Conservation (phyloP, 345 rosid species). For the Populus alba region DNA sequence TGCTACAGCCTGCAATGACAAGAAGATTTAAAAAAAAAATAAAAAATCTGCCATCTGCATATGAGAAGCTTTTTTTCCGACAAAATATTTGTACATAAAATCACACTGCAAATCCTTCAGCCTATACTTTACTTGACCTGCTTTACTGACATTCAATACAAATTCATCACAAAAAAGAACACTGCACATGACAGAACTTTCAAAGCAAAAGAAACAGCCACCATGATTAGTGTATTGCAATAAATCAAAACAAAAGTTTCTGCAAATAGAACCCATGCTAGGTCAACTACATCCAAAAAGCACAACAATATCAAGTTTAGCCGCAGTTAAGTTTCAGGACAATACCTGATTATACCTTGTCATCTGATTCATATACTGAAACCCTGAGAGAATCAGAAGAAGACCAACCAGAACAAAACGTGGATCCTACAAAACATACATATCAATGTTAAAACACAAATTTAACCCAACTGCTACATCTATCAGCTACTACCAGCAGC, state of each 20-base stretch:
- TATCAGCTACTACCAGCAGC: neutral
- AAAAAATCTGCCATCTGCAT: neutral
- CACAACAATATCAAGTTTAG: slow-evolving; percentile 5
- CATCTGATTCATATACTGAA: slow-evolving; percentile 77
- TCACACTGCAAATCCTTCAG: neutral
- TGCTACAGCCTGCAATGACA: slow-evolving; percentile 63
- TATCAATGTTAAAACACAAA: slow-evolving; percentile 1
- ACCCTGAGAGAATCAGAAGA: slow-evolving; percentile 74
- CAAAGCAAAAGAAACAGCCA: neutral
- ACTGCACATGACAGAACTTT: neutral
- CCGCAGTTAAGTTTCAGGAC: neutral
- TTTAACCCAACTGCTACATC: neutral
- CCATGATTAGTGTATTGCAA: neutral
- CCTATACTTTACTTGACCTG: neutral
- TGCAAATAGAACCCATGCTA: neutral
- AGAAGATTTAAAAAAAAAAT: neutral
- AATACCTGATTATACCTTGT: slow-evolving; percentile 87
- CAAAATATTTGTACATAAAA: neutral
- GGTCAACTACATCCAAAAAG: neutral
- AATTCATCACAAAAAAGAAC: neutral
- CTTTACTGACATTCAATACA: neutral
- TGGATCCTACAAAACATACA: slow-evolving; percentile 64
- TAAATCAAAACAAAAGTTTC: neutral
- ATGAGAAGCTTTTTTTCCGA: no score
- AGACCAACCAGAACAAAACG: slow-evolving; percentile 86